Conservation (phyloP, 192 early-diverging fungal genomes). For the Allomyces arbusculus region DNA sequence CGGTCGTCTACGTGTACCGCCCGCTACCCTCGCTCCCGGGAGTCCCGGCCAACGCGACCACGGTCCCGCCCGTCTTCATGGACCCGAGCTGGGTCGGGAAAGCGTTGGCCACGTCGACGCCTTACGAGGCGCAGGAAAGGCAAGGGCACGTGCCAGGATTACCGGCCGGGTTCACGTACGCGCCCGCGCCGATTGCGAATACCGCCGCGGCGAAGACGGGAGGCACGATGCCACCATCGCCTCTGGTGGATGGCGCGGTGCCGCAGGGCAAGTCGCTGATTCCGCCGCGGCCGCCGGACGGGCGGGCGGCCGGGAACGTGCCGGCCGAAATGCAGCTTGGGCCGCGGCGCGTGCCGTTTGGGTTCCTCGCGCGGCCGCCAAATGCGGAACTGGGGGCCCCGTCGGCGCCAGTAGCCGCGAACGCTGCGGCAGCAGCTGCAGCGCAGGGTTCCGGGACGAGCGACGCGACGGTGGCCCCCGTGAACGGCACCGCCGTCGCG, state of each 20-base stretch:
- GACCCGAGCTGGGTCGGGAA: slow-evolving; percentile 8
- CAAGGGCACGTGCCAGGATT: slow-evolving; percentile 20
- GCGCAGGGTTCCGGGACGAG: no score
- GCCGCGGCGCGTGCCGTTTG: no score
- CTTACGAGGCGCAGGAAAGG: slow-evolving; percentile 24
- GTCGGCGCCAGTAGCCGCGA: no score
- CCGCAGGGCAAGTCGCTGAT: no score
- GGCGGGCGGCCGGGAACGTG: no score
- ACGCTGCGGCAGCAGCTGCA: no score
- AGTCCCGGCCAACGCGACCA: slow-evolving; percentile 25
- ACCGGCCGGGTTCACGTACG: slow-evolving; percentile 28
- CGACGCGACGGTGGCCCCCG: not conserved
- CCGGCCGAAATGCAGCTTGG: no score
- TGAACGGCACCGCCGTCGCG: slow-evolving; percentile 1
- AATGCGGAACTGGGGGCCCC: no score
- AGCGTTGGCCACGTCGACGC: slow-evolving; percentile 11
- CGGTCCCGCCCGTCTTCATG: slow-evolving; percentile 34
- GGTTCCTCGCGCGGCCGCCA: no score
- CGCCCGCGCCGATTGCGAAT: slow-evolving; percentile 11
- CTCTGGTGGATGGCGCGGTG: no score
- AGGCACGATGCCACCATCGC: not conserved
- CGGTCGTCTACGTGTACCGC: slow-evolving; percentile 24
- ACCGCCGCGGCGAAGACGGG: no score
- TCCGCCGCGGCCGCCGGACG: no score
- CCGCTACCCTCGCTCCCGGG: slow-evolving; percentile 31